Base-by-base conservation (phyloP, 129 eudicot genomes). In the Flaveria trinervia region DNA sequence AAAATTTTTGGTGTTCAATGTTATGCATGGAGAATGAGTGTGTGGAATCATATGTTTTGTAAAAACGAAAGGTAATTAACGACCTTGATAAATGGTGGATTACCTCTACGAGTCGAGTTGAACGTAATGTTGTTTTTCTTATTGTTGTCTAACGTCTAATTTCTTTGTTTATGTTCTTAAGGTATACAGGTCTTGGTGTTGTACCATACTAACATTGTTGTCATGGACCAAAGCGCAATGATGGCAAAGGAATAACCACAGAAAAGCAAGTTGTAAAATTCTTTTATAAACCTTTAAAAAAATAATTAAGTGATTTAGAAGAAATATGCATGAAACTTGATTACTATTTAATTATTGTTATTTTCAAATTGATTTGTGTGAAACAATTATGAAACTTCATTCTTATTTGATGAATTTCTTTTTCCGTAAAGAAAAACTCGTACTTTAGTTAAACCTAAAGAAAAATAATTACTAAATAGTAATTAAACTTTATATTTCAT, bases 1-100 rank as follows among this genome's bases (percentile, higher is more conserved):
- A 72, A 23, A 20, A 36, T 9, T 62, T 30, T 71, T 71, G 73
- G 59, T 55, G 30, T n/a, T 20, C 15, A 22, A 76, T 66, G 55
- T 76, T 65, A 9, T 9, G 49, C 11, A 0, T 2, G 50, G 50
- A 8, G 12, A 10, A 44, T 12, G 49, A 75, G 17, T 11, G 9
- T 5, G 41, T 5, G 7, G 41, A 64, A 62, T 46, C 51, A 65
- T 65, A 16, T 65, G 52, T 59, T 59, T 17, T 43, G 55, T 4
- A 7, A 26, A 59, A 22, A 49, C 36, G 9, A 48, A 7, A 22
- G 17, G 59, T 52, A 52, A 56, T 56, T 23, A 25, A 59, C 16
- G 36, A 25, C 66, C n/a, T 26, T 60, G 66, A 22, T 60, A 60
- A 9, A 3, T 25, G 39, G 41, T 60, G 39, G 16, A 4, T 25